Conservation (phyloP, 164 flowering plant genomes). For the Litsea cubeba region DNA sequence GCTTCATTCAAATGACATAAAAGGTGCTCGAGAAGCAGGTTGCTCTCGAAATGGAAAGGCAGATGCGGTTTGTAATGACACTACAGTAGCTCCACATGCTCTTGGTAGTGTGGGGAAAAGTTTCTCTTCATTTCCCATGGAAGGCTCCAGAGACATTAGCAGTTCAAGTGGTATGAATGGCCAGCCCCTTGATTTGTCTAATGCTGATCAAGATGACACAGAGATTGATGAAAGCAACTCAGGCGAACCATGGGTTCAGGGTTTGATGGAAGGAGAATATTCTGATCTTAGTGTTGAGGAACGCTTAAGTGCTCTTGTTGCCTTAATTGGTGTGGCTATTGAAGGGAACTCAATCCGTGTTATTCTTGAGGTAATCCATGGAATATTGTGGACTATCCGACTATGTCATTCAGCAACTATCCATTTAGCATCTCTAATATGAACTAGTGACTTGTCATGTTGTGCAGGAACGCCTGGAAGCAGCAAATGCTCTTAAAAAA, state of each 20-base stretch:
- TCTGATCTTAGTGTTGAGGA: slow-evolving; percentile 81
- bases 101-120: slow-evolving; percentile 21
- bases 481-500: slow-evolving; percentile 86
- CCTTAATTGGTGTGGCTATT: slow-evolving; percentile 77
- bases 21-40: slow-evolving; percentile 14
- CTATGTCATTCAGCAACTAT: neutral
- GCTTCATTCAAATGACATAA: slow-evolving; percentile 14
- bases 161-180: slow-evolving; percentile 21
- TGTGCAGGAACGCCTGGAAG: slow-evolving; percentile 84
- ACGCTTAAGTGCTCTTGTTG: slow-evolving; percentile 84
- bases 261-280: slow-evolving; percentile 81
- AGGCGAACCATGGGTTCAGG: slow-evolving; percentile 89
- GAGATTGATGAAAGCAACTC: slow-evolving; percentile 69
- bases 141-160: slow-evolving; percentile 26
- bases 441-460: slow-evolving; percentile 6
- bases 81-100: slow-evolving; percentile 24
- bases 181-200: slow-evolving; percentile 21
- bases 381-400: neutral
- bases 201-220: slow-evolving; percentile 40
- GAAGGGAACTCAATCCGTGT: slow-evolving; percentile 87
- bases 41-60: slow-evolving; percentile 28
- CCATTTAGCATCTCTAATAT: neutral
- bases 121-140: slow-evolving; percentile 25
- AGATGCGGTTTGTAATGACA: slow-evolving; percentile 19
- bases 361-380: slow-evolving; percentile 66